Conservation (phyloP, 768 basidiomycete genomes). For the Boletus vinaceobasis region DNA sequence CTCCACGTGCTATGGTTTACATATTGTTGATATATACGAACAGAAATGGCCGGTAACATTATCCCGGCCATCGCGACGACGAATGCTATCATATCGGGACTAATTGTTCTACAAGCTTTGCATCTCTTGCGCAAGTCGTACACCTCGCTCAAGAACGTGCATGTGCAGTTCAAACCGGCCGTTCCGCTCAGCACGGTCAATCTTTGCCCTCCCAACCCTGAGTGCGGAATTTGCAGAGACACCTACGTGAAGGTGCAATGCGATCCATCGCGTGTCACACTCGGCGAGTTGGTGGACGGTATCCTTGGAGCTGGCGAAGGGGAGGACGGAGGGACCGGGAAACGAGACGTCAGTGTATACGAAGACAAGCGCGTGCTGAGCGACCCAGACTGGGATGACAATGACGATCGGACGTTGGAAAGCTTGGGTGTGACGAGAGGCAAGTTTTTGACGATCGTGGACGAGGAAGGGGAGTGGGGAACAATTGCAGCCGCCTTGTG, state of each 20-base stretch:
- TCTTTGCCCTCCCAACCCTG: conserved; percentile 65
- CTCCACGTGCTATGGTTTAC: neutral
- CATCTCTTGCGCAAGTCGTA: conserved; percentile 73
- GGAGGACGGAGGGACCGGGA: conserved; percentile 33
- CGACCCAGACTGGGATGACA: conserved; percentile 95
- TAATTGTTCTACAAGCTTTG: conserved; percentile 91
- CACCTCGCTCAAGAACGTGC: conserved; percentile 65
- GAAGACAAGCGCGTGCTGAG: conserved; percentile 84
- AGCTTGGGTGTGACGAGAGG: conserved; percentile 78
- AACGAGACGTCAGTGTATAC: conserved; percentile 72
- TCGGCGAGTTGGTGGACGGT: conserved; percentile 70
- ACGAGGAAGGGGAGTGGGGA: conserved; percentile 77
- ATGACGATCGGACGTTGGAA: conserved; percentile 73
- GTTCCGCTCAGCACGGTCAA: conserved; percentile 73
- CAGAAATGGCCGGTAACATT: conserved; percentile 99
- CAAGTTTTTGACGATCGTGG: conserved; percentile 84
- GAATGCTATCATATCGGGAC: conserved; percentile 93
- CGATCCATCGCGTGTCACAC: conserved; percentile 63
- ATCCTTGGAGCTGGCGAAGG: conserved; percentile 54
- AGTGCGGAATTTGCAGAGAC: conserved; percentile 85
- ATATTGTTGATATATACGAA: neutral
- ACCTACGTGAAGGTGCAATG: conserved; percentile 73
- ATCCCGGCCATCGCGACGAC: conserved; percentile 99
- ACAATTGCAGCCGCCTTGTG: conserved; percentile 72
- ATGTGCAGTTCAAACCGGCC: conserved; percentile 71